A percentile compares a stretch with the other conserved stretches of the same genome.
phyloP scores from a whole-genome alignment of 2,329 filamentous ascomycete species.

The Alternaria novae-zelandiae region DNA sequence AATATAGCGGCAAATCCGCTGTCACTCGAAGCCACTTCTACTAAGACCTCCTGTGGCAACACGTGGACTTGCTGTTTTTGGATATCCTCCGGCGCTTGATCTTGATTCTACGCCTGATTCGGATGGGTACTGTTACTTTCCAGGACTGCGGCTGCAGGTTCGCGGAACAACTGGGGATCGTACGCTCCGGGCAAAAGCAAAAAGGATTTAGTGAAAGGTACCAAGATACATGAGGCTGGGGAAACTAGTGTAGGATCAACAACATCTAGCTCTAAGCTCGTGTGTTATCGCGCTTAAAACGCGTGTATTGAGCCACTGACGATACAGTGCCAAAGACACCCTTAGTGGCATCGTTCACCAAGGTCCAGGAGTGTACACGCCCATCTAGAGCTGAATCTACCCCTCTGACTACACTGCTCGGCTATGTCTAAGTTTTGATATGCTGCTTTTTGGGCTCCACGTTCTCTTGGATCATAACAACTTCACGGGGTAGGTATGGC shows the following conservation, averaged over 20 bases:
- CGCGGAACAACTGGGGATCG: neutral
- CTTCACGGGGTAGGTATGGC: neutral
- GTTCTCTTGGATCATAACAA: neutral
- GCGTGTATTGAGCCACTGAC: neutral
- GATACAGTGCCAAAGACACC: neutral
- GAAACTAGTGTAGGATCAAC: neutral
- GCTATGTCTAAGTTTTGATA: neutral
- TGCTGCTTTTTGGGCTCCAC: neutral
- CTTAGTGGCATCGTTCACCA: neutral
- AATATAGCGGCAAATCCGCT: neutral
- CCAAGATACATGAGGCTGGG: neutral
- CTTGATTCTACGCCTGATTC: neutral
- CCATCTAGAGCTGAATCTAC: neutral
- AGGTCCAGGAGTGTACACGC: neutral
- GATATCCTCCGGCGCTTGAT: neutral
- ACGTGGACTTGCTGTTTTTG: neutral
- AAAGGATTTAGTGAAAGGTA: neutral
- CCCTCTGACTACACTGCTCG: neutral
- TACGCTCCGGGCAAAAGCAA: neutral
- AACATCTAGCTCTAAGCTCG: neutral
- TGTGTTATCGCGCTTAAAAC: neutral
- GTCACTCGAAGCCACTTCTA: neutral
- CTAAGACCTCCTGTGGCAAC: neutral
- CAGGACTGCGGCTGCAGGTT: neutral
- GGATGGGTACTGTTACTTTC: neutral